Conservation (phyloP, 2,329 filamentous ascomycete species). For the Verticillium klebahnii region DNA sequence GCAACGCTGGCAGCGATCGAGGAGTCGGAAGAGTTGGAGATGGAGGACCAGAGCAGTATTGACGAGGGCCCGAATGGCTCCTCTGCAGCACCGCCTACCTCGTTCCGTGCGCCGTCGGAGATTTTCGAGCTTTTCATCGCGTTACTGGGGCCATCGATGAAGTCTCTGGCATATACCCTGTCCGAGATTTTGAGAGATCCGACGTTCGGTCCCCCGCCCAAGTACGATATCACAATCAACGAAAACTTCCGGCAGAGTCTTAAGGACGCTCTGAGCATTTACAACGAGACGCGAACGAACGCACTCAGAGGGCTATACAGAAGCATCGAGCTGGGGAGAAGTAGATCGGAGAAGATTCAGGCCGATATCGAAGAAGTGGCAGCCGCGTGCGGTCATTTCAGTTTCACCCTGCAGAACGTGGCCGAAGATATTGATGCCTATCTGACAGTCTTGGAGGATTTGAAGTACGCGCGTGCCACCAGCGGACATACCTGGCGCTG, state of each 20-base stretch:
- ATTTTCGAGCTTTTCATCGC: constrained; percentile 90
- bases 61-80: constrained; percentile 16
- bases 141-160: constrained; percentile 89
- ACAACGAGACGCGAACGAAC: constrained; percentile 67
- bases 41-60: constrained; percentile 31
- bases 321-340: constrained; percentile 66
- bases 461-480: constrained; percentile 67
- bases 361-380: constrained; percentile 97
- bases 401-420: constrained; percentile 85
- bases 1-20: constrained; percentile 55
- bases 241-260: constrained; percentile 78
- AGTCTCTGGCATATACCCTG: constrained; percentile 87
- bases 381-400: constrained; percentile 96
- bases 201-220: constrained; percentile 67
- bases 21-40: constrained; percentile 56
- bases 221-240: constrained; percentile 69
- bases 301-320: constrained; percentile 78
- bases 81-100: constrained; percentile 13
- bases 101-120: constrained; percentile 59
- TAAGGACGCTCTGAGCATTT: constrained; percentile 73
- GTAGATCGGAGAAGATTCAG: constrained; percentile 68
- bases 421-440: constrained; percentile 85
- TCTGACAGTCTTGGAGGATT: constrained; percentile 76
- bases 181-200: constrained; percentile 84
- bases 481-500: constrained; percentile 72